phyloP scores from a whole-genome alignment of 2,329 filamentous ascomycete species.

The Claviceps sp. region DNA sequence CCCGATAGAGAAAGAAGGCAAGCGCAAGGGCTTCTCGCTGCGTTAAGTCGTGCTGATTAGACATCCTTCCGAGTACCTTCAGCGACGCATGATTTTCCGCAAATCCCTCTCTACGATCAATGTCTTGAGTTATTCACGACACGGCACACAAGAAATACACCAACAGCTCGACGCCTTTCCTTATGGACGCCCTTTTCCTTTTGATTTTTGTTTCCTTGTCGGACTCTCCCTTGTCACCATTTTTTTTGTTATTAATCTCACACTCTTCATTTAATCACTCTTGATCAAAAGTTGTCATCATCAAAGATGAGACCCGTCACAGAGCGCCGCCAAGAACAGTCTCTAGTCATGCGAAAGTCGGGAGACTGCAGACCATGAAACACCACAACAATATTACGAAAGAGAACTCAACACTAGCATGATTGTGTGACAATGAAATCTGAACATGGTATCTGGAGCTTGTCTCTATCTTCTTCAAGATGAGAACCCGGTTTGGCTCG shows the following conservation, averaged over 20 bases:
- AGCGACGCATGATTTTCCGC: constrained; percentile 4
- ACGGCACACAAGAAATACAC: constrained; percentile 40
- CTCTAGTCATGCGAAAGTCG: constrained; percentile 17
- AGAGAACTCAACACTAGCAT: constrained; percentile 6
- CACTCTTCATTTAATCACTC: constrained; percentile 23
- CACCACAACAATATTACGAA: constrained; percentile 6
- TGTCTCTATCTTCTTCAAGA: background rate
- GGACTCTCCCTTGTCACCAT: constrained; percentile 14
- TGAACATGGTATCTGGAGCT: background rate
- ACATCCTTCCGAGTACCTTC: background rate
- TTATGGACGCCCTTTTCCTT: constrained; percentile 21
- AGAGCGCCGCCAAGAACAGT: constrained; percentile 20
- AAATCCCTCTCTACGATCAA: constrained; percentile 32
- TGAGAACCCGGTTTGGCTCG: background rate
- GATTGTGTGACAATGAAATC: background rate
- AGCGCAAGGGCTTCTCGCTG: constrained; percentile 98
- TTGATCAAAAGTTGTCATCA: constrained; percentile 21
- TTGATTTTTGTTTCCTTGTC: constrained; percentile 28
- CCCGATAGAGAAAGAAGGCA: constrained; percentile 92
- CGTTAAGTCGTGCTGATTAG: constrained; percentile 47
- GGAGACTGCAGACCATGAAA: constrained; percentile 16
- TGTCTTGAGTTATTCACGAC: constrained; percentile 45
- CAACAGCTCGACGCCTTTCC: constrained; percentile 43
- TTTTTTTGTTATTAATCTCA: constrained; percentile 26
- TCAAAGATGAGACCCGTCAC: constrained; percentile 16